Percentiles rank a stretch among this genome's conserved stretches.
Conservation (phyloP, 192 early-diverging fungal species). For the Phycomyces nitens region DNA sequence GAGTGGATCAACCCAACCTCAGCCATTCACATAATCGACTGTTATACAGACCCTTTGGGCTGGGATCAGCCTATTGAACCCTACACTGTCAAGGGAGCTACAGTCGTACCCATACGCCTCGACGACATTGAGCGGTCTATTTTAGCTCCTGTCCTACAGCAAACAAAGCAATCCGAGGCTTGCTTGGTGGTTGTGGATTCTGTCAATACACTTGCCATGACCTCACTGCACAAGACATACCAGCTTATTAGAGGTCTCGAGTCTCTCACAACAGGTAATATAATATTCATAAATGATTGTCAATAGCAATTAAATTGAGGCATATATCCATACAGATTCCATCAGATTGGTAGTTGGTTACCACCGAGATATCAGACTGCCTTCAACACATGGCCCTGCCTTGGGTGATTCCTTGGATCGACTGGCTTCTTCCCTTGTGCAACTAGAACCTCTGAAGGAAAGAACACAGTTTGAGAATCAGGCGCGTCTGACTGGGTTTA, state of each 20-base stretch:
- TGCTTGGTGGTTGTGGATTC: conserved; percentile 31
- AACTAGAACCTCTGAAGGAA: conserved; percentile 17
- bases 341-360: conserved; percentile 31
- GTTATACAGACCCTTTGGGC: conserved; percentile 31
- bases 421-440: conserved; percentile 18
- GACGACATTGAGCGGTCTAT: conserved; percentile 6
- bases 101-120: background rate
- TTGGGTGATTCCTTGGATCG: conserved; percentile 17
- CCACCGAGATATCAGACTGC: conserved; percentile 29
- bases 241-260: conserved; percentile 23
- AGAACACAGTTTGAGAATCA: conserved; percentile 9
- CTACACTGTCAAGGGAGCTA: background rate
- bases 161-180: background rate
- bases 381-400: background rate
- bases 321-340: too few species aligned
- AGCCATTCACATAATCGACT: conserved; percentile 20
- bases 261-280: conserved; percentile 30
- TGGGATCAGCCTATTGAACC: conserved; percentile 15
- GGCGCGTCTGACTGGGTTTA: conserved; percentile 22
- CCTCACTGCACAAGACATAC: conserved; percentile 20
- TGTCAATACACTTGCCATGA: conserved; percentile 19
- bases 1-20: background rate
- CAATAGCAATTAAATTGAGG: too few species aligned
- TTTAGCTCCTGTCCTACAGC: conserved; percentile 2
- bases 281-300: too few species aligned